Conservation (phyloP, 164 flowering plant genomes). For the Piper longum region DNA sequence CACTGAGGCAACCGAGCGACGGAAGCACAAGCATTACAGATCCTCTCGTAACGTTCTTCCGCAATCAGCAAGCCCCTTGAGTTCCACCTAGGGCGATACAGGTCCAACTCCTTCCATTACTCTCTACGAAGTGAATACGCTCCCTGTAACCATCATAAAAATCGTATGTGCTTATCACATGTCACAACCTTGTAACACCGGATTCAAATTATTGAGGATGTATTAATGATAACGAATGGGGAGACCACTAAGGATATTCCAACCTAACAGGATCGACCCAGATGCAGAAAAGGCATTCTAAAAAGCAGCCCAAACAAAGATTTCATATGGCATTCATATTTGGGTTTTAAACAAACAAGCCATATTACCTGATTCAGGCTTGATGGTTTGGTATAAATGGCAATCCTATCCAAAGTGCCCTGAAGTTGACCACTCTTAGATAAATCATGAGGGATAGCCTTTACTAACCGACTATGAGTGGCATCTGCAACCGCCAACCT, state of each 20-base stretch:
- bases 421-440: conserved; percentile 61
- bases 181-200: background rate
- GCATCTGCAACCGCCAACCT: conserved; percentile 78
- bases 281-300: too few species aligned
- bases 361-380: conserved; percentile 74
- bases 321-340: too few species aligned
- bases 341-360: background rate
- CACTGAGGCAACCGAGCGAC: conserved; percentile 73
- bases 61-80: conserved; percentile 81
- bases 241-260: too few species aligned
- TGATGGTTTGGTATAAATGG: conserved; percentile 73
- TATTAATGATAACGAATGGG: too few species aligned
- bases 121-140: conserved; percentile 60
- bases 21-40: conserved; percentile 63
- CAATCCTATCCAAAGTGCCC: conserved; percentile 53
- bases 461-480: conserved; percentile 81
- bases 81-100: conserved; percentile 91
- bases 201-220: too few species aligned
- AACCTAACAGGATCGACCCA: too few species aligned
- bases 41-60: conserved; percentile 82
- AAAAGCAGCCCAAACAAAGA: too few species aligned
- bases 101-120: conserved; percentile 82
- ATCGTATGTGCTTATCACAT: background rate
- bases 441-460: conserved; percentile 77
- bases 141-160: conserved; percentile 41